Evolutionary conservation across 768 basidiomycete species (phyloP), one percentile per base, ranked within the genome.

Genomic region (Boletus pseudopeckii): DNA sequence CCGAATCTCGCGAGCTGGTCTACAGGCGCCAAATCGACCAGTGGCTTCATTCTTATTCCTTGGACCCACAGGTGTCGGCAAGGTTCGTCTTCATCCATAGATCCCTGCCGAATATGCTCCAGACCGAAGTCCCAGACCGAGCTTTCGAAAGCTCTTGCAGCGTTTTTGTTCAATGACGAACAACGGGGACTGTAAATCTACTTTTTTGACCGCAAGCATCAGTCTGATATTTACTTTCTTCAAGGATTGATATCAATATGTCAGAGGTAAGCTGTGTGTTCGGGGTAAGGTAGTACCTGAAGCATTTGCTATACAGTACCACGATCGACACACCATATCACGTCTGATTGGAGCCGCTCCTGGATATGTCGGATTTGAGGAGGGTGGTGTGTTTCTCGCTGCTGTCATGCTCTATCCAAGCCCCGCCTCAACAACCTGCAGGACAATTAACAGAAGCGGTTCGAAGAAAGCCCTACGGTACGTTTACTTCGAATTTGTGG

Each of bases 21-120:
- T 98, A 18, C 88, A 93, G 61, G 88, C 90, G 1, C 90, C 92
- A 7, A 89, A 90, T 60, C 77, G 92, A 15, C 96, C 95, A 1
- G 86, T 96, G 17, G 92, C 95, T 4, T 92, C 90, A 1, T 95
- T 97, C 82, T 75, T 97, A 41, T 93, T 97, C 77, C 71, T 91
- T 52, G 92, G 92, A 1, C 90, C 92, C 0, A 92, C 90, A 0
- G 92, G 92, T 59, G 90, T 91, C 3, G 92, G 90, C 13, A 92
- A 92, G 75, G 86, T 84, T 55, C 7, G 71, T 41, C 39, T 20
- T 22, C 28, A 34, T 39, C 30, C 5, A 11, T 43, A 1, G 18
- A 5, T 9, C 14, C 8, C 13, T 15, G 13, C 5, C n/a, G 7
- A 38, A 30, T 32, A 42, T 36, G n/a, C 30, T 54, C 17, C 43